phyloP scores from a whole-genome alignment of 805 yeast genomes.

The Blastobotrys chiropterorum region DNA sequence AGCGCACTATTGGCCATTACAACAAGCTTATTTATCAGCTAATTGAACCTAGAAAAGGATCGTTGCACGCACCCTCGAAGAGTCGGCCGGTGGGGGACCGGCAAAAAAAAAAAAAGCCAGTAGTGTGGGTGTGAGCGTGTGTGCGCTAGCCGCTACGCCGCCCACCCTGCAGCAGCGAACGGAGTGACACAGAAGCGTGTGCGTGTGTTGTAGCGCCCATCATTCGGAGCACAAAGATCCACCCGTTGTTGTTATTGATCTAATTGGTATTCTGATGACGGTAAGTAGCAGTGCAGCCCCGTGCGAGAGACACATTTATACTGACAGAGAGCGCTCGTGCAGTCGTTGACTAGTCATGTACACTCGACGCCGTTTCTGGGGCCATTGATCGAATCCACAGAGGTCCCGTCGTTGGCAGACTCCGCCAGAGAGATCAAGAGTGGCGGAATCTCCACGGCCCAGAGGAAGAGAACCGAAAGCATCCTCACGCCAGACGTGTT shows the following conservation, averaged over 20 bases:
- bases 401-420: neutral
- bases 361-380: slow-evolving; percentile 17
- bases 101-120: too few relatives aligned
- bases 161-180: too few relatives aligned
- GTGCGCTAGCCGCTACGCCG: too few relatives aligned
- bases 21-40: neutral
- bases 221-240: neutral
- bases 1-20: too few relatives aligned
- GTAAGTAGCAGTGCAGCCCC: too few relatives aligned
- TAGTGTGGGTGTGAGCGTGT: too few relatives aligned
- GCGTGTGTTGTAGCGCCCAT: too few relatives aligned
- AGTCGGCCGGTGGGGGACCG: too few relatives aligned
- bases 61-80: too few relatives aligned
- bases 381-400: slow-evolving; percentile 9
- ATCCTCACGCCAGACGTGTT: neutral
- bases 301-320: neutral
- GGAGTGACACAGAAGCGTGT: neutral
- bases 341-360: slow-evolving; percentile 3
- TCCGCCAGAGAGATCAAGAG: neutral
- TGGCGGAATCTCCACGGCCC: neutral
- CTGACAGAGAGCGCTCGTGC: neutral
- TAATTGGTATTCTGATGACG: neutral
- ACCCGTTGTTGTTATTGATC: neutral
- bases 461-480: neutral
- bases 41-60: neutral